These are phyloP conservation scores for Hippophae rhamnoides DNA, from an alignment of 306 rosid genomes.

Conservation along the genomic window DNA sequence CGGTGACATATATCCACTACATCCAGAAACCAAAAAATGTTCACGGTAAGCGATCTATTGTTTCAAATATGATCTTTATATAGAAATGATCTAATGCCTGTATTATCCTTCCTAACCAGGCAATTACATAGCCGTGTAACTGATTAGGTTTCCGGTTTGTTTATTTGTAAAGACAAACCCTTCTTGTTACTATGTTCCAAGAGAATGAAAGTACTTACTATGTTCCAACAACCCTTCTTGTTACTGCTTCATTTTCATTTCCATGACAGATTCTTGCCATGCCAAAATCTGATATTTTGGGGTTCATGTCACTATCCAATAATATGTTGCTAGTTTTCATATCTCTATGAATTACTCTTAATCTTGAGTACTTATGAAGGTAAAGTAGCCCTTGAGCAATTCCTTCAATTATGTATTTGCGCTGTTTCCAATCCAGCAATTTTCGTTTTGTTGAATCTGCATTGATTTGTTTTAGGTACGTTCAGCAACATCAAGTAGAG, in stretches of 20 bases:
- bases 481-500: not conserved
- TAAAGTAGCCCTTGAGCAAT: slow-evolving; percentile 17
- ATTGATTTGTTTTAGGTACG: not conserved
- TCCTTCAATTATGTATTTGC: slow-evolving; percentile 11
- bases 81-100: too few relatives aligned
- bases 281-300: slow-evolving; percentile 15
- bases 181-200: slow-evolving; percentile 5
- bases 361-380: slow-evolving; percentile 17
- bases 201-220: slow-evolving; percentile 7
- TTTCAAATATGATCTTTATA: too few relatives aligned
- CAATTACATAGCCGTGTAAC: too few relatives aligned
- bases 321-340: slow-evolving; percentile 17
- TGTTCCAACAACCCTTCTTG: slow-evolving; percentile 12
- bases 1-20: slow-evolving; percentile 14
- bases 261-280: slow-evolving; percentile 11
- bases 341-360: slow-evolving; percentile 13
- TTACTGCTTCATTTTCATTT: slow-evolving; percentile 9
- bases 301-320: slow-evolving; percentile 14
- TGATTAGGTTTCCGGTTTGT: too few relatives aligned
- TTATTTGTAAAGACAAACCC: not conserved
- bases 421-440: slow-evolving; percentile 7
- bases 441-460: slow-evolving; percentile 8
- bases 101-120: too few relatives aligned
- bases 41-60: not conserved
- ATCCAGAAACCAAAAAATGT: not conserved